Base-by-base conservation (phyloP, 2,329 filamentous ascomycete genomes). In the Alternaria ethzedia region DNA sequence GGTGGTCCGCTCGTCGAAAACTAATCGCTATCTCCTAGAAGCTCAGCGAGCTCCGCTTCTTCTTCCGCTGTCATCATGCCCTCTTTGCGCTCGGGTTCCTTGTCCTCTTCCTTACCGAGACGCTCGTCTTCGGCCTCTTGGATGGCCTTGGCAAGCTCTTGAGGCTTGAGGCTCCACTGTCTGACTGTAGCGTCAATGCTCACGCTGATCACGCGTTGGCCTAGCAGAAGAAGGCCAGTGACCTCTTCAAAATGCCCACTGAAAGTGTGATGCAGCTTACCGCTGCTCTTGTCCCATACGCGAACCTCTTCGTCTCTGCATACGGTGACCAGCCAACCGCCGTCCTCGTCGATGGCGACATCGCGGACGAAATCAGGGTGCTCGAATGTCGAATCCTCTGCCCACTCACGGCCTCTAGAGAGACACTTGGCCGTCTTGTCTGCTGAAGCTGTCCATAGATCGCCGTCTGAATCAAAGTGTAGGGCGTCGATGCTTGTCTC, bases 281-380 rank as follows among this genome's bases (percentile, higher is more conserved):
- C 93, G 9, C 88, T 90, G 44, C 82, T 83, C 77, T 82, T 81
- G 78, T 97, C 91, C 95, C 95, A 99, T 9, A 98, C 87, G 72
- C 96, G 91, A 62, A 99, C 86, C 72, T 97, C 89, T 80, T 99
- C 96, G 74, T 97, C 93, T 69, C 96, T 86, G 61, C 96, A 97
- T 2, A 91, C 94, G 1, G 96, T 97, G 45, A 97, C 81, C 12
- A 96, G 88, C 89, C 92, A 95, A 20, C 89, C 87, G 5, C 91
- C 90, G 1, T 88, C 89, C 44, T 86, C 84, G 63, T 87, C 83
- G 5, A 95, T 86, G 9, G 89, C 88, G 21, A 98, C 87, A 60
- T 94, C 92, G 63, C 93, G 89, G 28, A 98, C 94, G 77, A 97
- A 97, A 78, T 96, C 94, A 2, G 94, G 93, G 77, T 99, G 96